Conservation (phyloP, 257 asterid species). For the Cordia subcordata region DNA sequence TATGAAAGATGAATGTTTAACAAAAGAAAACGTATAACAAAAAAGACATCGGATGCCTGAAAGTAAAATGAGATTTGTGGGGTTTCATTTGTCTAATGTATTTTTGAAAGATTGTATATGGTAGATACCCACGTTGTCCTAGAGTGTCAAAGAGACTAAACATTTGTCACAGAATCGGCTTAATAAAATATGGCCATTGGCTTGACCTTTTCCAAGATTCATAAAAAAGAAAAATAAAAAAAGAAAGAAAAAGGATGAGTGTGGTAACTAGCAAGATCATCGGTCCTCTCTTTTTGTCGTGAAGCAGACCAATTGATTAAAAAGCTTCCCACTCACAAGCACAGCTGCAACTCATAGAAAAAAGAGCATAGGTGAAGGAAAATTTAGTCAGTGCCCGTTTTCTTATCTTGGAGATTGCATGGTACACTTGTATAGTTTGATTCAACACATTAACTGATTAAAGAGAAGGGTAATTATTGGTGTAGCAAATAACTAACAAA, state of each 20-base stretch:
- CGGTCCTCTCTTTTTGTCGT: conserved; percentile 44
- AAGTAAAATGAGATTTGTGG: conserved; percentile 43
- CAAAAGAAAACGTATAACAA: no score
- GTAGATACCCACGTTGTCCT: conserved; percentile 67
- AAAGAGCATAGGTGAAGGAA: no score
- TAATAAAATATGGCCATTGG: conserved; percentile 15
- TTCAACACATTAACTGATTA: no score
- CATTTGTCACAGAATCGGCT: conserved; percentile 75
- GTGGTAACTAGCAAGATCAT: conserved; percentile 13
- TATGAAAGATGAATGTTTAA: conserved; percentile 35
- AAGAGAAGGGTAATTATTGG: no score
- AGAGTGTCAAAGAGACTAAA: conserved; percentile 41
- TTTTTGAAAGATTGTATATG: conserved; percentile 9
- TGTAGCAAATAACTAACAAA: no score
- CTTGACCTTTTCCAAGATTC: conserved; percentile 38
- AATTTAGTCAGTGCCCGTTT: no score
- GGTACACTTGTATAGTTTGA: no score
- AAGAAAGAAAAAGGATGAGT: conserved; percentile 15
- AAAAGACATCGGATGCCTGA: conserved; percentile 61
- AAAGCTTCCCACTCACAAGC: conserved; percentile 2
- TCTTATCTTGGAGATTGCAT: no score
- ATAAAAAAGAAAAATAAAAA: conserved; percentile 25
- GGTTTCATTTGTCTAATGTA: conserved; percentile 52
- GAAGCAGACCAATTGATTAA: conserved; percentile 24
- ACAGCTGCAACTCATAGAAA: no score